Evolutionary conservation across 345 rosid genomes (phyloP).

Genomic region (Rhizophora apiculata): DNA sequence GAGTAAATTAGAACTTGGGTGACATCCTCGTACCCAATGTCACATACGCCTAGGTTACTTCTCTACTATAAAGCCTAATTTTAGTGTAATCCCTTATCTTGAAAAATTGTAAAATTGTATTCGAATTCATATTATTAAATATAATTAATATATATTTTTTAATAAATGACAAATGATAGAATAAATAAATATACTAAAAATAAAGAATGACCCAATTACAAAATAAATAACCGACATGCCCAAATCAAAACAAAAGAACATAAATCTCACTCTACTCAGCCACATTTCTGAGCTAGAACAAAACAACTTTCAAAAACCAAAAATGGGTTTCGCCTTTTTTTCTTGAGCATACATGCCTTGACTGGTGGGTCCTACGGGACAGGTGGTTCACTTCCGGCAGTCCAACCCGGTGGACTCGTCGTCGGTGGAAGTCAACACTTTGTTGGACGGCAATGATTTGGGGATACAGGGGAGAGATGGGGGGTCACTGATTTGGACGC

Average conservation of each 20-base stretch:
- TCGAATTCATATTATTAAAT: no score
- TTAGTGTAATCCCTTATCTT: conserved; percentile 78
- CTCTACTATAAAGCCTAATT: conserved; percentile 72
- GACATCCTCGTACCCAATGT: conserved; percentile 63
- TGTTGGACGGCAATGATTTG: conserved; percentile 18
- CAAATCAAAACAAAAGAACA: neutral
- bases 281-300: neutral
- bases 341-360: conserved; percentile 19
- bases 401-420: conserved; percentile 21
- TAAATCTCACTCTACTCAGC: neutral
- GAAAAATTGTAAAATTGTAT: conserved; percentile 13
- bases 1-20: conserved; percentile 88
- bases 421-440: conserved; percentile 25
- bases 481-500: conserved; percentile 35
- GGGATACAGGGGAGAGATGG: conserved; percentile 16
- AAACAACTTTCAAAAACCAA: neutral
- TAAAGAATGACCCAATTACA: no score
- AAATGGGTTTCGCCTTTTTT: neutral
- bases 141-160: neutral
- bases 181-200: no score
- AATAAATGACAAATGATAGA: no score
- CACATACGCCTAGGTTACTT: conserved; percentile 86
- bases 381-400: neutral
- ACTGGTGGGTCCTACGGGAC: conserved; percentile 22
- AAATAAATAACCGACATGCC: no score